Evolutionary conservation across 345 rosid genomes (phyloP).

Genomic region (Eucalyptus regnans): DNA sequence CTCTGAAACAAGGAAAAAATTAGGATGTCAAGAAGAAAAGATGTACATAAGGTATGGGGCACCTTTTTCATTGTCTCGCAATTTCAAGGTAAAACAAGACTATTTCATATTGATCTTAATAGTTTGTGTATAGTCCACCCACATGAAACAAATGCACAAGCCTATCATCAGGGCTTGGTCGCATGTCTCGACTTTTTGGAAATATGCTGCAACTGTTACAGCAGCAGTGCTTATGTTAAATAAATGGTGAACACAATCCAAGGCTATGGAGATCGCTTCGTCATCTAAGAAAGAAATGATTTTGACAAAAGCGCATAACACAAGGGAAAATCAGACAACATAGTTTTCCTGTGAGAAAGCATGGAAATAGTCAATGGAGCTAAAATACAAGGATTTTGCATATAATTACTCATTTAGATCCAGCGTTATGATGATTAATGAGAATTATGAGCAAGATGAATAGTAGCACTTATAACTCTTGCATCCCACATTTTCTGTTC

Average conservation of each 20-base stretch:
- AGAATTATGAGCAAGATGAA: not conserved
- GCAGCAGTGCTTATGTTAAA: not conserved
- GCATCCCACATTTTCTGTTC: not conserved
- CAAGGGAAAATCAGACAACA: not conserved
- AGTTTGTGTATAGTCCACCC: not conserved
- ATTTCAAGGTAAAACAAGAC: not conserved
- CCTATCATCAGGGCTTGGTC: not conserved
- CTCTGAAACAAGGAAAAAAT: conserved; percentile 7
- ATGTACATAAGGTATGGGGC: not conserved
- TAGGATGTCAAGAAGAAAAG: not conserved
- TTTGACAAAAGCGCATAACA: not conserved
- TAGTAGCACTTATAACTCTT: not conserved
- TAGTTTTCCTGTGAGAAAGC: not conserved
- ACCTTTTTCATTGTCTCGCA: not conserved
- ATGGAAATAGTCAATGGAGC: not conserved
- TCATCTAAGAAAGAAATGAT: not conserved
- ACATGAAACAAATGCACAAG: not conserved
- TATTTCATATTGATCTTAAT: not conserved
- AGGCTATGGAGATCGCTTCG: not conserved
- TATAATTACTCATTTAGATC: not conserved
- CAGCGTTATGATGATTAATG: not conserved
- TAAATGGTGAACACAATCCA: not conserved
- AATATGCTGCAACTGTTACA: not conserved
- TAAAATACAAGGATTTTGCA: not conserved
- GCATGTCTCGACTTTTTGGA: not conserved